phyloP scores from a whole-genome alignment of 345 rosid species.

The Lagerstroemia speciosa region DNA sequence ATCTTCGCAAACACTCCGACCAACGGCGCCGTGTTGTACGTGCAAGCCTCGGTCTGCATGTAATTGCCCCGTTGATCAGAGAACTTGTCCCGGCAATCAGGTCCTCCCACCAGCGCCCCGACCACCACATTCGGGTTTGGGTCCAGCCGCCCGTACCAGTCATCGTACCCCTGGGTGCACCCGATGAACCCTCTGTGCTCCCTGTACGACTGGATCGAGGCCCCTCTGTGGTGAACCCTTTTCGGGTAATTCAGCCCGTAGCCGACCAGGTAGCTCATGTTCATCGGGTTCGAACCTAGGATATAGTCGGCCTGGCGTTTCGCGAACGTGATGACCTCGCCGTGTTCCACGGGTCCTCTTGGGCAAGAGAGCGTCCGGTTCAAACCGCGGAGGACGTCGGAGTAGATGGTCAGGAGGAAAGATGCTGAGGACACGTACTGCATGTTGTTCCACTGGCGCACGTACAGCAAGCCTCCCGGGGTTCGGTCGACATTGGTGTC shows the following conservation, averaged over 20 bases:
- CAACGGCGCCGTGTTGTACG: slow-evolving; percentile 57
- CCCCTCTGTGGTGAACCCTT: slow-evolving; percentile 88
- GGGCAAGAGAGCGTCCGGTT: slow-evolving; percentile 40
- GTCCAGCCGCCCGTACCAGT: slow-evolving; percentile 33
- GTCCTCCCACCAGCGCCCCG: slow-evolving; percentile 68
- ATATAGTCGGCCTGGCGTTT: slow-evolving; percentile 81
- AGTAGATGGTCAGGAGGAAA: slow-evolving; percentile 70
- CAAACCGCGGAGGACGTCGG: slow-evolving; percentile 40
- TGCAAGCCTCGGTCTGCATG: slow-evolving; percentile 71
- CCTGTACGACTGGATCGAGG: slow-evolving; percentile 66
- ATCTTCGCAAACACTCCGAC: slow-evolving; percentile 60
- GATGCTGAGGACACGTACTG: too few relatives aligned
- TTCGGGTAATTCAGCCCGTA: slow-evolving; percentile 58
- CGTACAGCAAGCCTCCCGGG: slow-evolving; percentile 66
- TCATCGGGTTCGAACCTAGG: slow-evolving; percentile 70
- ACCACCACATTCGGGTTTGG: slow-evolving; percentile 46
- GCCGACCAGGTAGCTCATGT: slow-evolving; percentile 79
- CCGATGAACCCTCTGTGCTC: slow-evolving; percentile 77
- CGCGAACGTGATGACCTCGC: slow-evolving; percentile 45
- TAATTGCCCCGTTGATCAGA: slow-evolving; percentile 42
- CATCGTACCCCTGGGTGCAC: slow-evolving; percentile 86
- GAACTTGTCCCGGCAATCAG: slow-evolving; percentile 39
- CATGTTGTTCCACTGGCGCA: slow-evolving; percentile 97
- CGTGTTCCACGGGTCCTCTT: slow-evolving; percentile 25
- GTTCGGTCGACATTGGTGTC: slow-evolving; percentile 46